These are phyloP conservation scores for Ogataea glucozyma DNA, from an alignment of 805 yeast genomes.

Conservation along the genomic window DNA sequence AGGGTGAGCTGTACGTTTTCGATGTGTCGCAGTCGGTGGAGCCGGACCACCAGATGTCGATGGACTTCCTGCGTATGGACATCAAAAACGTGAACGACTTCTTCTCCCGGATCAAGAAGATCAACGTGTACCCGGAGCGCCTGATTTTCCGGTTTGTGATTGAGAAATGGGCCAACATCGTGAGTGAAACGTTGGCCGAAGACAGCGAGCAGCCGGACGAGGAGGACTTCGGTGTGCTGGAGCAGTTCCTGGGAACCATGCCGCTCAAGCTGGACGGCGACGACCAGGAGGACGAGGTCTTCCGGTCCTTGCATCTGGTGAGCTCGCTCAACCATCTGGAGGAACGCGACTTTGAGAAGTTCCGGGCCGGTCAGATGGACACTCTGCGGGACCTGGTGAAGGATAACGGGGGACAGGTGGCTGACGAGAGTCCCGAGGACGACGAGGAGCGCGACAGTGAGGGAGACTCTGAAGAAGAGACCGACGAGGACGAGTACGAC, in stretches of 20 bases:
- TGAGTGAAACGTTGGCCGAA: constrained; percentile 4
- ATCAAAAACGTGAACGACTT: constrained; percentile 92
- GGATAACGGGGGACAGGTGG: constrained; percentile 33
- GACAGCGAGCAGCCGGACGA: constrained; percentile 37
- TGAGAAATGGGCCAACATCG: constrained; percentile 41
- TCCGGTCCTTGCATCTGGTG: constrained; percentile 76
- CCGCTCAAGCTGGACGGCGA: constrained; percentile 59
- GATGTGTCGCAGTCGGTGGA: constrained; percentile 98
- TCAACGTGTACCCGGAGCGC: constrained; percentile 79
- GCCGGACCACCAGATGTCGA: constrained; percentile 95
- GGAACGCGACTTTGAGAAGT: constrained; percentile 85
- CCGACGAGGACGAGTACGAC: constrained; percentile 16
- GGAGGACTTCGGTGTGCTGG: constrained; percentile 45
- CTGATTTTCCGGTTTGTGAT: constrained; percentile 76
- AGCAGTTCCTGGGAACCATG: constrained; percentile 45
- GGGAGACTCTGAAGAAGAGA: constrained; percentile 27
- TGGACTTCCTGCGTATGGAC: constrained; percentile 96
- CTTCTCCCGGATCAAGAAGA: constrained; percentile 68
- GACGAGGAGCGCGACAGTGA: constrained; percentile 15
- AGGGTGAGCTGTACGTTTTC: constrained; percentile 75
- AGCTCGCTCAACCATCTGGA: constrained; percentile 80
- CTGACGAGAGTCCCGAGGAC: constrained; percentile 29
- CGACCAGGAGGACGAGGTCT: constrained; percentile 71
- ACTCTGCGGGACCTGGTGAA: constrained; percentile 66
- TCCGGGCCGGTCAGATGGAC: constrained; percentile 76